These are phyloP conservation scores for Neckera pumila DNA, from an alignment of 225 moss, liverwort and hornwort genomes.

Conservation along the genomic window DNA sequence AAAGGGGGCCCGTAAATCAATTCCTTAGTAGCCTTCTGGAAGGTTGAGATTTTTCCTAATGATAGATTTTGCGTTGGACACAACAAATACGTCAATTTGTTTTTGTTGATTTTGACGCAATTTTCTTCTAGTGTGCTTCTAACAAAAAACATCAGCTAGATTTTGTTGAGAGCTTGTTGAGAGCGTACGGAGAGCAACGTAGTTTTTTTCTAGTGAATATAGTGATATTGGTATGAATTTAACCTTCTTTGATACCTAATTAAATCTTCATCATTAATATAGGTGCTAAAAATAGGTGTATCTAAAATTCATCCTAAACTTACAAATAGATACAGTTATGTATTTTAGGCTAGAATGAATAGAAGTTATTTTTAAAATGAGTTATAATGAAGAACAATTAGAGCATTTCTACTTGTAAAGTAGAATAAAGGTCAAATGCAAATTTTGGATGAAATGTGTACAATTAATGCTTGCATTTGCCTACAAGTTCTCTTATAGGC, in stretches of 20 bases:
- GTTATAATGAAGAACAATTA: neutral
- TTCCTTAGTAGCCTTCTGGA: too few relatives aligned
- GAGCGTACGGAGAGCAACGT: too few relatives aligned
- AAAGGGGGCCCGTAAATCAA: too few relatives aligned
- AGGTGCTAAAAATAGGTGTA: neutral
- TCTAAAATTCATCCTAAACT: neutral
- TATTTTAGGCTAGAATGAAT: neutral
- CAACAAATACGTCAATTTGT: too few relatives aligned
- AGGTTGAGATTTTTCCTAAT: too few relatives aligned
- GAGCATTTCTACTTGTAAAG: neutral
- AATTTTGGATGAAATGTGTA: neutral
- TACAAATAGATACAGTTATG: neutral
- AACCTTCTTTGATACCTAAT: neutral
- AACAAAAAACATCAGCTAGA: too few relatives aligned
- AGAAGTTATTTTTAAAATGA: neutral
- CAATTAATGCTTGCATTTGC: neutral
- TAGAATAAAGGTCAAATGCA: neutral
- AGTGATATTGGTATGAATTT: neutral
- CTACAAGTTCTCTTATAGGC: neutral
- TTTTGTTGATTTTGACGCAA: too few relatives aligned
- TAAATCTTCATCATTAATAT: neutral
- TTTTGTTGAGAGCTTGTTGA: too few relatives aligned
- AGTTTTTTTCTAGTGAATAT: too few relatives aligned
- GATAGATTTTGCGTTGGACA: too few relatives aligned
- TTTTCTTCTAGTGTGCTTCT: too few relatives aligned